Evolutionary conservation across 2,329 filamentous ascomycete genomes (phyloP).

Genomic region (Trichophyton schoenleinii): DNA sequence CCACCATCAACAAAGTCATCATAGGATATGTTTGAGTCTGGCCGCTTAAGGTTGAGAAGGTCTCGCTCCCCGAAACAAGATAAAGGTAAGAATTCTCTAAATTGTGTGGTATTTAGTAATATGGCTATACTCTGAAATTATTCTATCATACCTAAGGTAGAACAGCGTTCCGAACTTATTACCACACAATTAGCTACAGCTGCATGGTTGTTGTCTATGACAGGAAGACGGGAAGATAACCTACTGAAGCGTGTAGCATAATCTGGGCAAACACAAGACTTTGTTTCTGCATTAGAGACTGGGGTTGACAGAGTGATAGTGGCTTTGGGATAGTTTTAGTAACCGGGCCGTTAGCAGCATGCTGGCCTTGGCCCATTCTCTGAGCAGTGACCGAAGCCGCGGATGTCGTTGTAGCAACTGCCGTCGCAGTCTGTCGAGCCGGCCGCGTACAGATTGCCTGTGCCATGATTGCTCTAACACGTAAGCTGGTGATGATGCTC

Average conservation of each 20-base stretch:
- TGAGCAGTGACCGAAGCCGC: not conserved
- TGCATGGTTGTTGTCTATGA: not conserved
- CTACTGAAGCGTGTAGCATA: constrained; percentile 36
- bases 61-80: constrained; percentile 25
- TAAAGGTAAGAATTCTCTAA: constrained; percentile 25
- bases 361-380: not conserved
- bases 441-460: not conserved
- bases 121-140: not conserved
- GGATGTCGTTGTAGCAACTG: not conserved
- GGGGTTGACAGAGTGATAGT: not conserved
- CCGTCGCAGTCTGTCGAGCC: not conserved
- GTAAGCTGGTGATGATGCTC: not conserved
- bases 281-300: constrained; percentile 28
- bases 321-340: not conserved
- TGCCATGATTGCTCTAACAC: not conserved
- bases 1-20: constrained; percentile 19
- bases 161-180: constrained; percentile 25
- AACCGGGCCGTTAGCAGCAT: not conserved
- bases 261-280: constrained; percentile 38
- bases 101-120: not conserved
- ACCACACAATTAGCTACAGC: constrained; percentile 8
- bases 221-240: constrained; percentile 13
- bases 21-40: constrained; percentile 19
- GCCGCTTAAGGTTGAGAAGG: constrained; percentile 19
- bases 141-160: constrained; percentile 21